Conservation (phyloP, 2,329 filamentous ascomycete species). For the Blumeria graminis region DNA sequence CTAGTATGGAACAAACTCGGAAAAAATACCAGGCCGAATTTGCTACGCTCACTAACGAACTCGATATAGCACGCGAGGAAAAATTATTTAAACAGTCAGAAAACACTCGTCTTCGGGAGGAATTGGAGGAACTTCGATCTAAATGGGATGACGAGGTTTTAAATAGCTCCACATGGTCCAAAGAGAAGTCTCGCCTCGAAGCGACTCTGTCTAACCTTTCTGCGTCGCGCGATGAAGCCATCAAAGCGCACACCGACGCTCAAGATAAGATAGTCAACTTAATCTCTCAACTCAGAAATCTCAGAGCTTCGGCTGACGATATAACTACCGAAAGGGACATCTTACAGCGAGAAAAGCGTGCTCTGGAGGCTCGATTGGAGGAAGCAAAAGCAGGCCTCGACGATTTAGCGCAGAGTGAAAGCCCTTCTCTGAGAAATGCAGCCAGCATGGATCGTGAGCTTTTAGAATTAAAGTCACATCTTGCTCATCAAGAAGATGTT, state of each 20-base stretch:
- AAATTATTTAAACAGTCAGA: slow-evolving; percentile 66
- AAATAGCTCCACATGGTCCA: slow-evolving; percentile 94
- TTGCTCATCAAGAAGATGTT: slow-evolving; percentile 86
- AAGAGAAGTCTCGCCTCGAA: slow-evolving; percentile 85
- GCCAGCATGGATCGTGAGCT: slow-evolving; percentile 75
- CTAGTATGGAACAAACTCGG: slow-evolving; percentile 83
- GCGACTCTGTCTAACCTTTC: slow-evolving; percentile 72
- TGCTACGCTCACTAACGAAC: slow-evolving; percentile 66
- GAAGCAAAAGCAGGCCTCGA: slow-evolving; percentile 79
- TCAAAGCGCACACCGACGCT: slow-evolving; percentile 79
- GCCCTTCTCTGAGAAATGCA: slow-evolving; percentile 68
- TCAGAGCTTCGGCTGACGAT: slow-evolving; percentile 70
- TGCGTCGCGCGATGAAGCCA: slow-evolving; percentile 80
- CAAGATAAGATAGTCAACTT: slow-evolving; percentile 81
- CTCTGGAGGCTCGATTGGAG: slow-evolving; percentile 58
- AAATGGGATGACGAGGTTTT: slow-evolving; percentile 98
- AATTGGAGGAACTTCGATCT: slow-evolving; percentile 76
- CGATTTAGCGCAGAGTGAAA: slow-evolving; percentile 65
- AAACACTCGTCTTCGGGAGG: slow-evolving; percentile 72
- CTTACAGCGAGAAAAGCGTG: slow-evolving; percentile 70
- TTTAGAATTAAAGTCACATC: slow-evolving; percentile 63
- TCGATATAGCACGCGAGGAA: slow-evolving; percentile 83
- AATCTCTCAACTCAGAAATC: slow-evolving; percentile 64
- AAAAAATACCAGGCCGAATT: slow-evolving; percentile 96
- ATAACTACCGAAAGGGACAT: slow-evolving; percentile 64